Evolutionary conservation across 75 land plant genomes (phyloP).

Genomic region (Cunninghamia lanceolata): DNA sequence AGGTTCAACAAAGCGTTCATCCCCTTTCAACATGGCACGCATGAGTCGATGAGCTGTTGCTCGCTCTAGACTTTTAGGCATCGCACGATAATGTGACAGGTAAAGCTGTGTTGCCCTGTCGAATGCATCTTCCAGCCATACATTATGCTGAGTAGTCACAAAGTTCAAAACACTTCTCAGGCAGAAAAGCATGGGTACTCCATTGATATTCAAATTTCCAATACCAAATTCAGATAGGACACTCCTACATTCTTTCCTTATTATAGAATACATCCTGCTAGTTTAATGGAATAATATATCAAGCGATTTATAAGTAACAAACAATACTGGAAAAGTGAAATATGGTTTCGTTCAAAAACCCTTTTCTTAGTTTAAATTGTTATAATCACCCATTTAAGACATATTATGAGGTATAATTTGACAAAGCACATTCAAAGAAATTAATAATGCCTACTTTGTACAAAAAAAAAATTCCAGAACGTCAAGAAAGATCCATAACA

Average conservation of each 20-base stretch:
- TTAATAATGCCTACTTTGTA: background rate
- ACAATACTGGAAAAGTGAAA: background rate
- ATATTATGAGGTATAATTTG: background rate
- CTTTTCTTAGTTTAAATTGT: background rate
- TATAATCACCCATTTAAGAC: background rate
- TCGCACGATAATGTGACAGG: slow-evolving; percentile 89
- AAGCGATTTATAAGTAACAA: slow-evolving; percentile 4
- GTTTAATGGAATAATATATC: background rate
- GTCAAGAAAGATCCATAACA: background rate
- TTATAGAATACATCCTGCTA: background rate
- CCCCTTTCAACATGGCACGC: slow-evolving; percentile 91
- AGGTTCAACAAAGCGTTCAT: slow-evolving; percentile 98
- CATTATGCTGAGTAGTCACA: slow-evolving; percentile 69
- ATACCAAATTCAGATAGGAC: background rate
- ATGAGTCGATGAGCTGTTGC: slow-evolving; percentile 95
- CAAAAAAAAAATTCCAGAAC: no score
- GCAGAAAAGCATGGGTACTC: background rate
- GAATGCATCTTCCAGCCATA: slow-evolving; percentile 99
- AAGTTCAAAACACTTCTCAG: background rate
- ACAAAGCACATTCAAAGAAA: background rate
- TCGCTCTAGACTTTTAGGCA: slow-evolving; percentile 98
- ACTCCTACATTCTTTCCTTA: background rate
- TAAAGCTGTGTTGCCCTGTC: slow-evolving; percentile 96
- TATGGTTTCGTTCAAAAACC: background rate
- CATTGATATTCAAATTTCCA: background rate